A percentile compares a stretch with the other conserved stretches of the same genome.
Evolutionary conservation across 768 basidiomycete species (phyloP).

Genomic region (Chalciporus chontae): DNA sequence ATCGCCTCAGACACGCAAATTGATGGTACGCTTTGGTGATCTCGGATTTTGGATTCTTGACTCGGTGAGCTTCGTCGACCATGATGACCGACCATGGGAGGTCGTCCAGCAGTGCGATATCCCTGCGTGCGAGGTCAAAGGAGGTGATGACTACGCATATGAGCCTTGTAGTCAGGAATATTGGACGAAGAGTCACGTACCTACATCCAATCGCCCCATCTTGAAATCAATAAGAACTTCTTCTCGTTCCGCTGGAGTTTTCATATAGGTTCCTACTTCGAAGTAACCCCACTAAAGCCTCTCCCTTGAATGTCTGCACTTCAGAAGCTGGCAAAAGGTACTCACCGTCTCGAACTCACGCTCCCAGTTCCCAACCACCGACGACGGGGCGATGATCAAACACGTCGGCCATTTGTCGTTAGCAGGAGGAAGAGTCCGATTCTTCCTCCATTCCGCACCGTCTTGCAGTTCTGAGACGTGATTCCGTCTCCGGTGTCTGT

Average conservation of each 20-base stretch:
- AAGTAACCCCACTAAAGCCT: conserved; percentile 85
- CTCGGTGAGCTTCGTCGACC: conserved; percentile 87
- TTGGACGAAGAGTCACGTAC: conserved; percentile 41
- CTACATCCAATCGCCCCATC: conserved; percentile 78
- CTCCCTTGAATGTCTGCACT: not conserved
- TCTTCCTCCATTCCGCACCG: conserved; percentile 46
- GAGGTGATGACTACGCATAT: conserved; percentile 66
- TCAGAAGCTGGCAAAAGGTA: not conserved
- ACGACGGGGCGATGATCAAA: conserved; percentile 82
- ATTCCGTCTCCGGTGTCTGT: conserved; percentile 61
- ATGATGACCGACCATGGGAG: conserved; percentile 71
- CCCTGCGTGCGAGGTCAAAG: conserved; percentile 68
- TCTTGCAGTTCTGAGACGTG: conserved; percentile 70
- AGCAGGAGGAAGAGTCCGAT: conserved; percentile 57
- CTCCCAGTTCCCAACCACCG: conserved; percentile 85
- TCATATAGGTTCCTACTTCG: conserved; percentile 73
- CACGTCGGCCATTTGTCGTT: conserved; percentile 81
- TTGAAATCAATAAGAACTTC: conserved; percentile 67
- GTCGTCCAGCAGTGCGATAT: conserved; percentile 65
- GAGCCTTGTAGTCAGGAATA: not conserved
- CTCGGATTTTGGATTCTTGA: conserved; percentile 75
- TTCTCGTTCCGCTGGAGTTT: conserved; percentile 47
- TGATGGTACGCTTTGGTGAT: conserved; percentile 67
- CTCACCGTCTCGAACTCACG: conserved; percentile 80
- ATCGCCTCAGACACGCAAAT: conserved; percentile 64